Percentiles rank a stretch among this genome's conserved stretches.
Conservation (phyloP, 106 monocot genomes). For the Apostasia shenzhenica region DNA sequence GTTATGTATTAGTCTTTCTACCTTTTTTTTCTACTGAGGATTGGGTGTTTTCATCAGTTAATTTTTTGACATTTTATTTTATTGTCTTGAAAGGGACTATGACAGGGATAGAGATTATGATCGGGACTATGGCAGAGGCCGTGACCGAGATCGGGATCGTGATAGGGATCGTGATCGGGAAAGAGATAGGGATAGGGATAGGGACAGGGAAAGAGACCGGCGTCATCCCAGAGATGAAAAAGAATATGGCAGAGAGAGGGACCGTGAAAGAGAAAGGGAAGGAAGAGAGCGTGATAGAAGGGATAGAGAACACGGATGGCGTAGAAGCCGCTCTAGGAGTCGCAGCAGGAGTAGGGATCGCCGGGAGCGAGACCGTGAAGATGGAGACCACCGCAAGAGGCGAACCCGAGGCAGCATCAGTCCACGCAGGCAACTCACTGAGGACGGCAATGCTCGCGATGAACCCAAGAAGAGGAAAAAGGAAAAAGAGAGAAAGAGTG, state of each 20-base stretch:
- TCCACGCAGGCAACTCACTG: conserved; percentile 36
- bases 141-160: conserved; percentile 35
- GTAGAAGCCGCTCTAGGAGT: conserved; percentile 73
- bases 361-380: conserved; percentile 63
- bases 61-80: background rate
- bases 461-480: conserved; percentile 68
- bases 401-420: conserved; percentile 43
- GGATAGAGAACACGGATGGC: conserved; percentile 61
- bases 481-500: conserved; percentile 70
- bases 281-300: conserved; percentile 70
- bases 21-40: background rate
- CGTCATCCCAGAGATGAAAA: conserved; percentile 33
- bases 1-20: background rate
- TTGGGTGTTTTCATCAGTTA: no score
- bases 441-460: conserved; percentile 14
- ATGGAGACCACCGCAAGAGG: conserved; percentile 64
- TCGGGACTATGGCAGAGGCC: conserved; percentile 25
- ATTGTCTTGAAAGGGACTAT: conserved; percentile 21
- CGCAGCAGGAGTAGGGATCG: conserved; percentile 70
- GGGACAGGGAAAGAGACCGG: conserved; percentile 55
- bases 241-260: conserved; percentile 36
- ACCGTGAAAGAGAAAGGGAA: conserved; percentile 70
- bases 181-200: conserved; percentile 51
- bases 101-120: conserved; percentile 49
- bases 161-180: conserved; percentile 46